Percentiles rank a stretch among this genome's conserved stretches.
phyloP scores from a whole-genome alignment of 1,284 basidiomycete genomes.

The Clitocybe nebularis region DNA sequence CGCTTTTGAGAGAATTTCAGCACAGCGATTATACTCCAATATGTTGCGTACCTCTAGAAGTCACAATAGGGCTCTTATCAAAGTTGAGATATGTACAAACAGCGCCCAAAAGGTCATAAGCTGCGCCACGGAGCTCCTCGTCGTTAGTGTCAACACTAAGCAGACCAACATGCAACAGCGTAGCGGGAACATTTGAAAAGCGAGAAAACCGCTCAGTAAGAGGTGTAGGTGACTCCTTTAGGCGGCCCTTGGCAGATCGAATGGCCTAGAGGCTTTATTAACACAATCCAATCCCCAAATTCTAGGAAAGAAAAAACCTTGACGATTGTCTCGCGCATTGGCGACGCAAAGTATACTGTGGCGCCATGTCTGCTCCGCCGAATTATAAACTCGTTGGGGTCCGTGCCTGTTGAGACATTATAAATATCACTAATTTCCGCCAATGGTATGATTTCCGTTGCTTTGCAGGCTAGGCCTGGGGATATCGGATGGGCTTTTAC shows the following conservation, averaged over 20 bases:
- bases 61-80: conserved; percentile 65
- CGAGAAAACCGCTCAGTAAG: conserved; percentile 69
- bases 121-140: conserved; percentile 72
- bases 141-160: conserved; percentile 71
- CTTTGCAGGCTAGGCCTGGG: conserved; percentile 60
- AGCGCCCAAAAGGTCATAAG: conserved; percentile 75
- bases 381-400: conserved; percentile 80
- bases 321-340: conserved; percentile 68
- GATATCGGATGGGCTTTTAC: conserved; percentile 63
- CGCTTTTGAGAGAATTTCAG: conserved; percentile 45
- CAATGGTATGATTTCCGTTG: conserved; percentile 76
- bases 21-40: no score
- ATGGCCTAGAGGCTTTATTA: conserved; percentile 43
- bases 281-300: conserved; percentile 1
- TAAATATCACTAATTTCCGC: conserved; percentile 83
- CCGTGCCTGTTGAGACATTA: conserved; percentile 70
- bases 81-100: conserved; percentile 78
- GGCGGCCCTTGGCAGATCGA: conserved; percentile 63
- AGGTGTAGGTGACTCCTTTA: conserved; percentile 53
- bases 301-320: conserved; percentile 44
- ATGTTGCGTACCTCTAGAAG: conserved; percentile 61
- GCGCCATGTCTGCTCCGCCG: conserved; percentile 65
- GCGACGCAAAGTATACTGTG: conserved; percentile 68
- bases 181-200: conserved; percentile 80
- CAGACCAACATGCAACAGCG: conserved; percentile 78